phyloP scores from a whole-genome alignment of 805 yeast species.

The Ogataea nakhonphanomensis region DNA sequence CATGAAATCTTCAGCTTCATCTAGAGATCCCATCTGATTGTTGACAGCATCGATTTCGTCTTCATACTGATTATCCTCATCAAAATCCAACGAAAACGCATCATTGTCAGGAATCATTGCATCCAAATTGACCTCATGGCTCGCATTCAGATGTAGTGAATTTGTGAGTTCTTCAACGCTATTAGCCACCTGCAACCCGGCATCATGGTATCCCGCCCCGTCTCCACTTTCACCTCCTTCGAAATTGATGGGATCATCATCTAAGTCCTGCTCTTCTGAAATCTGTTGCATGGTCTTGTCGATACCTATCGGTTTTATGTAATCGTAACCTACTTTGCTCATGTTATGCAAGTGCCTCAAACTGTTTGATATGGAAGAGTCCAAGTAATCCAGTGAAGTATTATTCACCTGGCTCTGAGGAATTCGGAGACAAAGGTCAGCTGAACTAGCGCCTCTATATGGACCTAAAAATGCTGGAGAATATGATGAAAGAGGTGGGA shows the following conservation, averaged over 20 bases:
- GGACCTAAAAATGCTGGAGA: slow-evolving; percentile 44
- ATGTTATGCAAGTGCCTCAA: slow-evolving; percentile 31
- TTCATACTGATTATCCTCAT: slow-evolving; percentile 24
- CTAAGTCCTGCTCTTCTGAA: slow-evolving; percentile 21
- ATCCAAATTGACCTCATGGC: slow-evolving; percentile 39
- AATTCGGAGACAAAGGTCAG: slow-evolving; percentile 26
- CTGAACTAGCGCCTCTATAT: slow-evolving; percentile 15
- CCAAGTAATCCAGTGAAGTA: slow-evolving; percentile 20
- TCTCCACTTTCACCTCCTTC: slow-evolving; percentile 20
- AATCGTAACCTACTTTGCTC: slow-evolving; percentile 44
- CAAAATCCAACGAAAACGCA: slow-evolving; percentile 34
- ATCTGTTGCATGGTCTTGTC: slow-evolving; percentile 48
- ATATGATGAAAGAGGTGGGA: slow-evolving; percentile 56
- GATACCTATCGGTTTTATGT: slow-evolving; percentile 57
- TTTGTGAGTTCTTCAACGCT: slow-evolving; percentile 14
- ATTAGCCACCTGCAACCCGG: slow-evolving; percentile 19
- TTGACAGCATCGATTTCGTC: slow-evolving; percentile 3
- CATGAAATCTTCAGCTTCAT: slow-evolving; percentile 31
- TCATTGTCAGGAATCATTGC: slow-evolving; percentile 44
- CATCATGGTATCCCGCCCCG: slow-evolving; percentile 16
- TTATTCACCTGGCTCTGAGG: slow-evolving; percentile 15
- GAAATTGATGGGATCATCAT: slow-evolving; percentile 20
- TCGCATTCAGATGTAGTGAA: slow-evolving; percentile 3
- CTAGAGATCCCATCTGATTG: background rate
- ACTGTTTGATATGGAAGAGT: slow-evolving; percentile 22